Percentiles rank a stretch among this genome's conserved stretches.
phyloP scores from a whole-genome alignment of 129 eudicot genomes.

The Saussurea involucrata region DNA sequence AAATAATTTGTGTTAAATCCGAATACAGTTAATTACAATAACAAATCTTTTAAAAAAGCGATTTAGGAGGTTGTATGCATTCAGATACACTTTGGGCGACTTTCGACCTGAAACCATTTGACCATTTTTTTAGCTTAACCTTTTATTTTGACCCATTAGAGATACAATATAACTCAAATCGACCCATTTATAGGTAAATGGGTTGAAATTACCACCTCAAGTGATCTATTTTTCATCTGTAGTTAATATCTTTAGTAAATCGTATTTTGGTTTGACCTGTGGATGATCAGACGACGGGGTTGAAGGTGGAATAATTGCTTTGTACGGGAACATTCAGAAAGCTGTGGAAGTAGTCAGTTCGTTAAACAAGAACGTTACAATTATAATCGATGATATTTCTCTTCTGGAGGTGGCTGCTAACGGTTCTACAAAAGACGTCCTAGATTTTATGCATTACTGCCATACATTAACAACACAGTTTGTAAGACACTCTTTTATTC shows the following conservation, averaged over 20 bases:
- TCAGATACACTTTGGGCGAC: background rate
- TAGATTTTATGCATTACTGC: slow-evolving; percentile 86
- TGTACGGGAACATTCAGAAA: slow-evolving; percentile 72
- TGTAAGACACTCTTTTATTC: slow-evolving; percentile 40
- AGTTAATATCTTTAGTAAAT: background rate
- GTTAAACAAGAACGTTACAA: slow-evolving; percentile 28
- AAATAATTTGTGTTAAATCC: background rate
- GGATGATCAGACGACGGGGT: slow-evolving; percentile 39
- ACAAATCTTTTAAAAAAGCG: background rate
- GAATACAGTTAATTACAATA: background rate
- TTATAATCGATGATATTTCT: slow-evolving; percentile 79
- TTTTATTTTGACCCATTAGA: background rate
- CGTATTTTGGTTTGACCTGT: slow-evolving; percentile 11
- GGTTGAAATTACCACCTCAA: background rate
- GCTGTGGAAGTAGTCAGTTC: slow-evolving; percentile 58
- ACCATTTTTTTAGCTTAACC: background rate
- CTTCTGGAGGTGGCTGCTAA: slow-evolving; percentile 86
- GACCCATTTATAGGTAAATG: background rate
- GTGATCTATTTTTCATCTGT: background rate
- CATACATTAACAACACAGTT: slow-evolving; percentile 70
- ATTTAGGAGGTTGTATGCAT: background rate
- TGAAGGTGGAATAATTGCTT: slow-evolving; percentile 48
- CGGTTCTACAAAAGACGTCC: slow-evolving; percentile 63
- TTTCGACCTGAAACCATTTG: background rate
- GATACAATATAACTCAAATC: background rate